Base-by-base conservation (phyloP, 208 protist genomes). In the Sergeia podlipaevii region DNA sequence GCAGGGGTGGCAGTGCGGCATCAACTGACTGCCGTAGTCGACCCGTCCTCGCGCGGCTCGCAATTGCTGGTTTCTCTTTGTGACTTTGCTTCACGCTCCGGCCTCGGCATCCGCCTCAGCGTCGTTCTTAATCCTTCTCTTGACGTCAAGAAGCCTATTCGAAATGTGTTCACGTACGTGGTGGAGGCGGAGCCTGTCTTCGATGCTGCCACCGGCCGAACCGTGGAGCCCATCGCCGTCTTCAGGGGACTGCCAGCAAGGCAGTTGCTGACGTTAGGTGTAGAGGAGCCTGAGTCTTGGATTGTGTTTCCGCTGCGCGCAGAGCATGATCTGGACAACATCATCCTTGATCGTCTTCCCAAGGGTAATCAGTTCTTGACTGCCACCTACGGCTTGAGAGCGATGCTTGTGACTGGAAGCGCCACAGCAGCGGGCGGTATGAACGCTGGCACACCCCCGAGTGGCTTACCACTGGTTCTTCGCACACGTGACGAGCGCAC, bases 311-410 rank as follows among this genome's bases (percentile, higher is more conserved):
- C 81, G 2, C 56, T 77, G 21, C 65, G 71, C 2, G 76, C 93
- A 1, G 66, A 78, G 53, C 68, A 93, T 51, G 97, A 99, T 65
- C 65, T 98, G 30, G 97, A 99, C 76, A 99, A 99, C 74, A 88
- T 99, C 52, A 59, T 85, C n/a, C 88, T 99, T 0, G 71, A 64
- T 0, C 68, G 51, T 44, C 86, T 85, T 15, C 70, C 69, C 20
- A 62, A 33, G 13, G 46, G 63, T 3, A 59, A 65, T 15, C 51
- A 44, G 3, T 66, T 64, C 8, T 56, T 97, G 17, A 52, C 53
- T 8, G 91, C 93, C 2, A 60, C 64, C 5, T 98, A 96, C 72
- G 61, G 78, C 42, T 80, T 98, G n/a, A 74, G 95, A 42, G 73
- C 88, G 21, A 50, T 98, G 13, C 65, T 98, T 39, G 59, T 97